Conservation (phyloP, 768 basidiomycete genomes). For the Termitomyces sp. region DNA sequence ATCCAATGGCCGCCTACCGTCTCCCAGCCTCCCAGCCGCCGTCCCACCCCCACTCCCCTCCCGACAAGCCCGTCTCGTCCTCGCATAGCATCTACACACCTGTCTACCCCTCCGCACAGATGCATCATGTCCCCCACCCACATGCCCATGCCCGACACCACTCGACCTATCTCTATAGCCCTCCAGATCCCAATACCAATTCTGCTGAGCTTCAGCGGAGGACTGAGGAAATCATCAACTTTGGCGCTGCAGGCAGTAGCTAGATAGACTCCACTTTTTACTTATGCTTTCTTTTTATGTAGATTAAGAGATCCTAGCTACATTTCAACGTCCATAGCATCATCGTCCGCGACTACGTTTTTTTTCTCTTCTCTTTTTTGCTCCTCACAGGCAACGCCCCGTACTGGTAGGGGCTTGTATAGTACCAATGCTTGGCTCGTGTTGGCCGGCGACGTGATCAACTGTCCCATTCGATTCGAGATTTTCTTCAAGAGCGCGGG, state of each 20-base stretch:
- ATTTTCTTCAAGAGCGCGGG: slow-evolving; percentile 41
- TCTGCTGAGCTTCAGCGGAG: slow-evolving; percentile 33
- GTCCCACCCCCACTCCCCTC: slow-evolving; percentile 8
- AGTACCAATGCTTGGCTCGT: slow-evolving; percentile 48
- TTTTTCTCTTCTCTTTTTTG: slow-evolving; percentile 9
- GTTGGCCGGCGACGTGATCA: slow-evolving; percentile 14
- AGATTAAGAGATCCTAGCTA: slow-evolving; percentile 12
- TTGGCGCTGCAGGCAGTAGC: slow-evolving; percentile 23
- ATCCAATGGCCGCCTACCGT: slow-evolving; percentile 21
- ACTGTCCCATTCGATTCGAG: slow-evolving; percentile 20
- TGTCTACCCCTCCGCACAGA: slow-evolving; percentile 33
- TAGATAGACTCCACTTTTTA: slow-evolving; percentile 10
- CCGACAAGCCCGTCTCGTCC: slow-evolving; percentile 14
- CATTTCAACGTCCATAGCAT: slow-evolving; percentile 53
- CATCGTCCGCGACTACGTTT: slow-evolving; percentile 23
- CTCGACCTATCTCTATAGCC: slow-evolving; percentile 34
- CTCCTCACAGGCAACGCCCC: slow-evolving; percentile 6
- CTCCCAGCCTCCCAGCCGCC: slow-evolving; percentile 5
- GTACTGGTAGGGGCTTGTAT: slow-evolving; percentile 37
- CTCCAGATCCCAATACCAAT: slow-evolving; percentile 27
- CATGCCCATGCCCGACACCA: slow-evolving; percentile 74
- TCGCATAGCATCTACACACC: slow-evolving; percentile 15
- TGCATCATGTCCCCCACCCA: slow-evolving; percentile 80
- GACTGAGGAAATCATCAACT: slow-evolving; percentile 46
- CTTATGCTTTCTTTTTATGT: slow-evolving; percentile 13